Evolutionary conservation across 495 filamentous ascomycete species (phyloP), one percentile per base, ranked within the genome.

Genomic region (Penicillium salamii): DNA sequence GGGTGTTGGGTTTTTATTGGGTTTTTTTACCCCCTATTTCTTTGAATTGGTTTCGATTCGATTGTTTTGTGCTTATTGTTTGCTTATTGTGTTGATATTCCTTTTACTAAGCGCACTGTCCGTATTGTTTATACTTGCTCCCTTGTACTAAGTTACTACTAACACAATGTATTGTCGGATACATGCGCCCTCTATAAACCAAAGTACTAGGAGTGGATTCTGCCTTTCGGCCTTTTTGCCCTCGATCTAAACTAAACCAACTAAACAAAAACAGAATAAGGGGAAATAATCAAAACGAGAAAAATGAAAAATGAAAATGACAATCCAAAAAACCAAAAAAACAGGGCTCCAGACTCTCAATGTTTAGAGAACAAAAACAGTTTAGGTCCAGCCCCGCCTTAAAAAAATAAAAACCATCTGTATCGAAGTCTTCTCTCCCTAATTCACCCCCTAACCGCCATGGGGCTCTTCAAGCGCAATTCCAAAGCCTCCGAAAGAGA

Each of bases 381-480:
- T 26, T 26, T 26, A 26, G 23, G 14, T 7, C 14, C 6, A 31
- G 45, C 45, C 45, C 45, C 45, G 31, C 37, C 37, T 40, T 24
- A 45, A 23, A 34, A 33, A 34, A 45, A 33, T 19, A 12, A 31
- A 42, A 26, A 26, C 23, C 23, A 26, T 26, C 23, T 26, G 23
- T 26, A 26, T 26, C 8, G 23, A 26, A 26, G 23, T 26, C 29
- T 32, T 32, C 7, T 13, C 20, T 12, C 13, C 13, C 36, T 47
- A 33, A 26, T 40, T 29, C 21, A 26, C 38, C 49, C 15, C 20
- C 26, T 14, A 3, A 14, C 6, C 24, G 20, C 35, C 52, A 85
- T 86, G 83, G 81, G 83, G 54, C 68, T 87, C 49, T 87, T 87
- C 69, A 78, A 75, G 68, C 78, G 72, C 69, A 86, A 69, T 58